Conservation (phyloP, 1,139 yeast genomes). For the Geotrichum fermentans region DNA sequence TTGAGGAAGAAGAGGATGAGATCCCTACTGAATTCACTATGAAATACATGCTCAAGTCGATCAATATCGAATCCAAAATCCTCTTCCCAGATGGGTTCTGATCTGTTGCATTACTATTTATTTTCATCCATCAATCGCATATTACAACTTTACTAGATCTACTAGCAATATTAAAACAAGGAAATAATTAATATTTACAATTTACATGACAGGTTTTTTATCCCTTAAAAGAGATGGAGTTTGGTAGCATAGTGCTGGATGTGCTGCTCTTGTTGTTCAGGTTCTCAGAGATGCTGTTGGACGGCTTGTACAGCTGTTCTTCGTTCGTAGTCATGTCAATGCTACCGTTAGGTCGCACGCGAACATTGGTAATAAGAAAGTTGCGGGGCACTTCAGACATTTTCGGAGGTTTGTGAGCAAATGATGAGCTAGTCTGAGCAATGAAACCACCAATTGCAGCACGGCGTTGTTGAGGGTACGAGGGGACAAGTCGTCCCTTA, state of each 20-base stretch:
- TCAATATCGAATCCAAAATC: slow-evolving; percentile 41
- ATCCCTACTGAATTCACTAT: slow-evolving; percentile 40
- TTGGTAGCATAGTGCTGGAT: neutral
- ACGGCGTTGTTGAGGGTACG: slow-evolving; percentile 4
- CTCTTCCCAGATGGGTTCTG: slow-evolving; percentile 35
- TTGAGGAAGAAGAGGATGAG: slow-evolving; percentile 25
- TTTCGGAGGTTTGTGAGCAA: neutral
- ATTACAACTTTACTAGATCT: neutral
- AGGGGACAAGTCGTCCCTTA: slow-evolving; percentile 1
- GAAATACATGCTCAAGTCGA: slow-evolving; percentile 41
- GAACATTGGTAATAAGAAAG: slow-evolving; percentile 7
- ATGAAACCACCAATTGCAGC: slow-evolving; percentile 20
- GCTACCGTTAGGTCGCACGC: slow-evolving; percentile 12
- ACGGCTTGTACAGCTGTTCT: slow-evolving; percentile 4
- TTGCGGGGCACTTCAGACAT: slow-evolving; percentile 12
- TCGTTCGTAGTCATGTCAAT: slow-evolving; percentile 11
- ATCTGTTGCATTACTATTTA: neutral
- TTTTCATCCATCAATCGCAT: slow-evolving; percentile 1
- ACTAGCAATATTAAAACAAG: neutral
- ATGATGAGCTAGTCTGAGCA: slow-evolving; percentile 8
- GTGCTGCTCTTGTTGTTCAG: slow-evolving; percentile 2
- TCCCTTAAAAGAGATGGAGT: neutral
- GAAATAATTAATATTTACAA: slow-evolving; percentile 9
- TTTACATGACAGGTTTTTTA: slow-evolving; percentile 4
- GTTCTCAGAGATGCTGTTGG: slow-evolving; percentile 2